Percentiles rank a stretch among this genome's conserved stretches.
phyloP scores from a whole-genome alignment of 1,284 basidiomycete species.

The Cryptococcus deneoformans region DNA sequence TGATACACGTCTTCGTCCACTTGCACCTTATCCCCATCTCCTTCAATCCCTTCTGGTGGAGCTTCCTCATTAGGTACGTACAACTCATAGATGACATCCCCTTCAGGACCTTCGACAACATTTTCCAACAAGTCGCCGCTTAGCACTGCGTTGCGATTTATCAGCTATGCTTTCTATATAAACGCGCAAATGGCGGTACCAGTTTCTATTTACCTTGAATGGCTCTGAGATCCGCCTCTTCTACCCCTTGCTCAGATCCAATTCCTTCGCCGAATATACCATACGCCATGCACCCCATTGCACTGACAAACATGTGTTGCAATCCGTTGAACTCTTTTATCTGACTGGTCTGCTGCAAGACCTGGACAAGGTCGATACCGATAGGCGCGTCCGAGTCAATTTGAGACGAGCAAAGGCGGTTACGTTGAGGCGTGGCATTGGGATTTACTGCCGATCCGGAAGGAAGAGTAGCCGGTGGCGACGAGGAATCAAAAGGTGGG shows the following conservation, averaged over 20 bases:
- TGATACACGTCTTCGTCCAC: conserved; percentile 14
- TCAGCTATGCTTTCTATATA: not conserved
- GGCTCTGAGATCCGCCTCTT: conserved; percentile 19
- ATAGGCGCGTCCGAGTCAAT: conserved; percentile 14
- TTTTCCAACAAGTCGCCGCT: conserved; percentile 66
- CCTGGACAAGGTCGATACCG: conserved; percentile 31
- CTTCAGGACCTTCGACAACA: conserved; percentile 67
- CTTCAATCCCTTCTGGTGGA: conserved; percentile 8
- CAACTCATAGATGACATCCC: conserved; percentile 64
- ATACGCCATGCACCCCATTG: conserved; percentile 70
- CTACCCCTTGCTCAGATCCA: not conserved
- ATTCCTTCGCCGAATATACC: conserved; percentile 56
- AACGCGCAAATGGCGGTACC: too few relatives aligned
- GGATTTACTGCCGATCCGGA: not conserved
- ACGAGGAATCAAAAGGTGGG: conserved; percentile 12
- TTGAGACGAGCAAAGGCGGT: not conserved
- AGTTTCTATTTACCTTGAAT: conserved; percentile 36
- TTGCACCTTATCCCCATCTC: conserved; percentile 3
- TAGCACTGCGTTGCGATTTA: conserved; percentile 53
- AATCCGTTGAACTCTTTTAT: conserved; percentile 59
- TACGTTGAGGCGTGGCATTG: not conserved
- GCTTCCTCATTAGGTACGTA: conserved; percentile 49
- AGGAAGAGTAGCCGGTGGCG: not conserved
- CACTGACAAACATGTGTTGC: conserved; percentile 71
- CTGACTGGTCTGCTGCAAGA: conserved; percentile 14